Conservation (phyloP, 768 basidiomycete species). For the Sporobolomyces pararoseus region DNA sequence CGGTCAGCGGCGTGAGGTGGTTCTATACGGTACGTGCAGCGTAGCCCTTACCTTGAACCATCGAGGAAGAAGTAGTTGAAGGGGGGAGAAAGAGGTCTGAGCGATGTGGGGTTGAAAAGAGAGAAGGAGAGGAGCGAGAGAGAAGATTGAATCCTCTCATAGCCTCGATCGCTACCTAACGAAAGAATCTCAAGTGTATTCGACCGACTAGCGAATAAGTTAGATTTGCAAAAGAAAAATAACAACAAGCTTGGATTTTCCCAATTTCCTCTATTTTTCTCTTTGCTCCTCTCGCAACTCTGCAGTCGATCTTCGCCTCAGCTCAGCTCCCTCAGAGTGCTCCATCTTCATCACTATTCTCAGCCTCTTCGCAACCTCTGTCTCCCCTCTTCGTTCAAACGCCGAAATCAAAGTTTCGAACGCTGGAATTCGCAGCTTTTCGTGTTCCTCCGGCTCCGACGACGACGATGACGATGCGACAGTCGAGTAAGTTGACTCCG, state of each 20-base stretch:
- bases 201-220: background rate
- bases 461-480: background rate
- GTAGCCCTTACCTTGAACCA: background rate
- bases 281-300: too few species aligned
- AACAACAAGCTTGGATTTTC: too few species aligned
- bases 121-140: conserved; percentile 1
- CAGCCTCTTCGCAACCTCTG: background rate
- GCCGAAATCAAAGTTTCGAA: background rate
- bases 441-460: background rate
- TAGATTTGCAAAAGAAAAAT: background rate
- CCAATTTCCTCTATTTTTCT: too few species aligned
- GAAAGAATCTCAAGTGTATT: background rate
- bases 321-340: background rate
- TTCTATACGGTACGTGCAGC: too few species aligned
- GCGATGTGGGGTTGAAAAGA: background rate
- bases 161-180: background rate
- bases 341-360: background rate
- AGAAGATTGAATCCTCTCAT: background rate
- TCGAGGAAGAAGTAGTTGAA: background rate
- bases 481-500: too few species aligned
- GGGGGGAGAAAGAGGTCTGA: background rate
- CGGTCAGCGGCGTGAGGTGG: too few species aligned
- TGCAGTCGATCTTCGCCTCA: too few species aligned
- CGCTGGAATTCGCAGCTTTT: background rate
- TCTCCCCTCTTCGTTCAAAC: conserved; percentile 8